phyloP scores from a whole-genome alignment of 495 filamentous ascomycete genomes.

The Cercophora scortea region DNA sequence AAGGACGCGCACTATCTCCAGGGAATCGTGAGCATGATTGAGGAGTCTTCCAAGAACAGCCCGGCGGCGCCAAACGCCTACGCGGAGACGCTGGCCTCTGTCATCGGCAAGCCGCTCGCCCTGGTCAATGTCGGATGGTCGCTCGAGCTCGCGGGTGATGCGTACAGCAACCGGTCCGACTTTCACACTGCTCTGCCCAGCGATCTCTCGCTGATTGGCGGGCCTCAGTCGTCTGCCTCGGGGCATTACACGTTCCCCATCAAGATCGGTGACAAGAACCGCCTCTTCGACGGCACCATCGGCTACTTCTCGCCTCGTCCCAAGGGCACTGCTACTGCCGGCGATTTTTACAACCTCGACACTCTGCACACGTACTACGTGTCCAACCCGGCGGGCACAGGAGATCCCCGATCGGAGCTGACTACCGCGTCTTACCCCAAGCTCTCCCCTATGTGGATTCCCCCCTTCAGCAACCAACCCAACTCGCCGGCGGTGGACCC shows the following conservation, averaged over 20 bases:
- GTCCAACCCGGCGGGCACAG: background rate
- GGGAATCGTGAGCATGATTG: conserved; percentile 32
- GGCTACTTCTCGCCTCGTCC: conserved; percentile 28
- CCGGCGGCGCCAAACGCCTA: conserved; percentile 28
- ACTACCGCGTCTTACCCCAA: background rate
- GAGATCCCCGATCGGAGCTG: background rate
- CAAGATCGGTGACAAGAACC: conserved; percentile 33
- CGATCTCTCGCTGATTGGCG: background rate
- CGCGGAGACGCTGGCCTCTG: conserved; percentile 22
- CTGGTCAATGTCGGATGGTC: conserved; percentile 39
- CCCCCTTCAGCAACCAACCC: conserved; percentile 9
- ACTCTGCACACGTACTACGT: conserved; percentile 22
- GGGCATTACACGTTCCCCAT: conserved; percentile 28
- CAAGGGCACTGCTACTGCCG: background rate
- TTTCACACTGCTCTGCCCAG: background rate
- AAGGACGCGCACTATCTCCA: conserved; percentile 27
- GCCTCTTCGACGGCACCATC: conserved; percentile 33
- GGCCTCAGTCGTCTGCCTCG: background rate
- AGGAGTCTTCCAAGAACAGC: conserved; percentile 6
- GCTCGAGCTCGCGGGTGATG: conserved; percentile 31
- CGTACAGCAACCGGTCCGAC: conserved; percentile 9
- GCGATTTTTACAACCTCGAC: conserved; percentile 20
- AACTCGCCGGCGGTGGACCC: background rate
- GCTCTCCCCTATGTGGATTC: conserved; percentile 3
- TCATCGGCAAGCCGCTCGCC: conserved; percentile 42